phyloP scores from a whole-genome alignment of 2,329 filamentous ascomycete genomes.

The Penicillium crustosum region DNA sequence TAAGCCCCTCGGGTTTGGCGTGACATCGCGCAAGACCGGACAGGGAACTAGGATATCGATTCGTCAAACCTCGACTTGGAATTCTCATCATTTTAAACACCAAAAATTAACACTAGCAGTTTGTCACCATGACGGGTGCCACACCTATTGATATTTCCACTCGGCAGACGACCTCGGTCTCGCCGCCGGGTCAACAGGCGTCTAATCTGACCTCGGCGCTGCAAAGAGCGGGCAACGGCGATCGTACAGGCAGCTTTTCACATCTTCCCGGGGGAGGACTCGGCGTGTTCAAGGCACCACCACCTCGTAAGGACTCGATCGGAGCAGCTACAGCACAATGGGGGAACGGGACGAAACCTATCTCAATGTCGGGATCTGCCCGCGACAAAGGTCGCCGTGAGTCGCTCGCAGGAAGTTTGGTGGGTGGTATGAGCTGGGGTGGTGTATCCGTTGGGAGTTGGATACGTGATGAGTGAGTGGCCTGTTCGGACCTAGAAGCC shows the following conservation, averaged over 20 bases:
- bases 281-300: constrained; percentile 40
- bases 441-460: constrained; percentile 95
- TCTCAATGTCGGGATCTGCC: constrained; percentile 55
- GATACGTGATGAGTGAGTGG: constrained; percentile 93
- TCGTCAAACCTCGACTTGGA: constrained; percentile 8
- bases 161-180: constrained; percentile 56
- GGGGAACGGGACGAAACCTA: constrained; percentile 59
- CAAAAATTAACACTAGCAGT: constrained; percentile 13
- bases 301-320: constrained; percentile 56
- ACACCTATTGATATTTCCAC: constrained; percentile 61
- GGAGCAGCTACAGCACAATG: constrained; percentile 53
- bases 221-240: constrained; percentile 49
- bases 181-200: constrained; percentile 59
- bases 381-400: constrained; percentile 56
- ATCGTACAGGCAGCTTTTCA: constrained; percentile 45
- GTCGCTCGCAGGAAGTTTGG: constrained; percentile 61
- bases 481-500: constrained; percentile 4
- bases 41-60: constrained; percentile 36
- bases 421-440: constrained; percentile 92
- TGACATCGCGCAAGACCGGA: constrained; percentile 44
- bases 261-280: constrained; percentile 44
- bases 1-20: constrained; percentile 51
- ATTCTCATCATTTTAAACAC: constrained; percentile 32
- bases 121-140: constrained; percentile 53
- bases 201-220: constrained; percentile 64